A percentile compares a stretch with the other conserved stretches of the same genome.
phyloP scores from a whole-genome alignment of 768 basidiomycete species.

The Rhizopogon vinicolor region DNA sequence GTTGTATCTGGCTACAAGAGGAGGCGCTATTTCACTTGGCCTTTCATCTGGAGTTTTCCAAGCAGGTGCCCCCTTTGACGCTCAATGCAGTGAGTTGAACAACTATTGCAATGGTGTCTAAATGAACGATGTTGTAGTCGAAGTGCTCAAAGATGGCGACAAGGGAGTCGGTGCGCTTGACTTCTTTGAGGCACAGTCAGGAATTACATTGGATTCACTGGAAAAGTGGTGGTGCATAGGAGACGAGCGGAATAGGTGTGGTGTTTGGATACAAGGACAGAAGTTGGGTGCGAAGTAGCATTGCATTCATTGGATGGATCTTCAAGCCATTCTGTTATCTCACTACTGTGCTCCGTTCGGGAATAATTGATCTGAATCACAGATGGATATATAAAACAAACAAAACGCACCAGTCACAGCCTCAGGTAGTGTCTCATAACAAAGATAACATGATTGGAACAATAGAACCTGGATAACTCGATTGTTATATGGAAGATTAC shows the following conservation, averaged over 20 bases:
- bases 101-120: neutral
- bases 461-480: neutral
- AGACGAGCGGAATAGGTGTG: slow-evolving; percentile 56
- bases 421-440: too few relatives aligned
- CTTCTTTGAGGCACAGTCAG: slow-evolving; percentile 40
- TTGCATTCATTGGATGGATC: neutral
- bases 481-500: neutral
- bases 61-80: slow-evolving; percentile 67
- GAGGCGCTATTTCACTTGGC: slow-evolving; percentile 69
- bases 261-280: slow-evolving; percentile 75
- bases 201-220: slow-evolving; percentile 46
- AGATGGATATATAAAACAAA: too few relatives aligned
- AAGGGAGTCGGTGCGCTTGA: slow-evolving; percentile 62
- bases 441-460: neutral
- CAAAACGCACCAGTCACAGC: too few relatives aligned
- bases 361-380: too few relatives aligned
- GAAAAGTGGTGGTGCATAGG: slow-evolving; percentile 94
- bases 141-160: neutral
- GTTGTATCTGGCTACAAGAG: slow-evolving; percentile 76
- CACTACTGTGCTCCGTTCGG: too few relatives aligned
- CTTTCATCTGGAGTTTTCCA: slow-evolving; percentile 53
- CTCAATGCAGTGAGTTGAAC: slow-evolving; percentile 58
- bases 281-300: neutral
- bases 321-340: too few relatives aligned
- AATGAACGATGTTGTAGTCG: neutral